Conservation (phyloP, 768 basidiomycete genomes). For the Fomitopsis serialis region DNA sequence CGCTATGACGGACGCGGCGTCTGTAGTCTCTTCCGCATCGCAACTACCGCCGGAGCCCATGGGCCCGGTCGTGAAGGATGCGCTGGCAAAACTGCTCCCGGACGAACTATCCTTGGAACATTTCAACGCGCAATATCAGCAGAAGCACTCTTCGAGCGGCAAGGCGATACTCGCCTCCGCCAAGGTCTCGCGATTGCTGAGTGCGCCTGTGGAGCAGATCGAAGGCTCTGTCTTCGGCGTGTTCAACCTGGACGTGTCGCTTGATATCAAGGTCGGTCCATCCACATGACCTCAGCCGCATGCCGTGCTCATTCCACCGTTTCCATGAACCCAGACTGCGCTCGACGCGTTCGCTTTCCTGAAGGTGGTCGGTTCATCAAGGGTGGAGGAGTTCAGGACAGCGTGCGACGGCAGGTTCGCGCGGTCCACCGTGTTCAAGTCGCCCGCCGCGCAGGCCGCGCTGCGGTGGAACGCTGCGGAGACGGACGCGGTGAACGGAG, state of each 20-base stretch:
- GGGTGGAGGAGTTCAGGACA: constrained; percentile 56
- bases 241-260: constrained; percentile 35
- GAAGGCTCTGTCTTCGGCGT: constrained; percentile 53
- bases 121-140: constrained; percentile 74
- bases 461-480: background rate
- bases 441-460: background rate
- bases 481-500: background rate
- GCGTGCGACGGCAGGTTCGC: constrained; percentile 49
- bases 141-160: constrained; percentile 47
- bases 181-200: constrained; percentile 43
- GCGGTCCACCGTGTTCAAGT: constrained; percentile 63
- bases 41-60: constrained; percentile 41
- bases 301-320: too few relatives aligned
- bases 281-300: too few relatives aligned
- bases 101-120: constrained; percentile 52
- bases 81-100: constrained; percentile 49
- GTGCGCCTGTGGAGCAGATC: constrained; percentile 49
- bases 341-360: constrained; percentile 45
- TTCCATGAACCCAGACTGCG: constrained; percentile 41
- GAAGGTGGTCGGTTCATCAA: constrained; percentile 40
- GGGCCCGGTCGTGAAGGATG: constrained; percentile 42
- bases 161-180: constrained; percentile 60
- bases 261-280: constrained; percentile 43
- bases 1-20: background rate
- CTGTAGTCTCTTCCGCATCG: constrained; percentile 38